A percentile compares a stretch with the other conserved stretches of the same genome.
These are phyloP conservation scores for Candida anglica DNA, from an alignment of 805 yeast species.

Conservation along the genomic window DNA sequence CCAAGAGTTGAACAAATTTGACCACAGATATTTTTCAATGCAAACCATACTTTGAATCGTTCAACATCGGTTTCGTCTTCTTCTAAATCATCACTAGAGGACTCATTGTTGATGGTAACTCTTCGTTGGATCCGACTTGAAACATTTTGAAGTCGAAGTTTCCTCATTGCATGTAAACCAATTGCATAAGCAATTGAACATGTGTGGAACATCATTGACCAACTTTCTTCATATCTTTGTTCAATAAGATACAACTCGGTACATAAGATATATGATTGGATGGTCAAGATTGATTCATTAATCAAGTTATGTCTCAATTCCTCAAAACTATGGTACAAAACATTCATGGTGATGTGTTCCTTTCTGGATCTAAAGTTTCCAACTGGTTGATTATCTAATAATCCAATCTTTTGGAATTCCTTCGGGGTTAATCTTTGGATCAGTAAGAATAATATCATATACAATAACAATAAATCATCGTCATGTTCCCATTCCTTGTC, in stretches of 20 bases:
- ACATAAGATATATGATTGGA: constrained; percentile 47
- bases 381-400: constrained; percentile 12
- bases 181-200: constrained; percentile 49
- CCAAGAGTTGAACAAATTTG: constrained; percentile 50
- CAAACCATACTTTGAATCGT: constrained; percentile 48
- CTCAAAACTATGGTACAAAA: constrained; percentile 38
- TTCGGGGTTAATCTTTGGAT: constrained; percentile 32
- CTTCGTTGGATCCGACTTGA: background rate
- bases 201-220: constrained; percentile 48
- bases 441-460: constrained; percentile 42
- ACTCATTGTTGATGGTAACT: constrained; percentile 2
- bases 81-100: constrained; percentile 13
- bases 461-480: constrained; percentile 44
- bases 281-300: constrained; percentile 44
- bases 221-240: constrained; percentile 47
- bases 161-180: constrained; percentile 46
- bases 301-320: constrained; percentile 44
- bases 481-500: constrained; percentile 43
- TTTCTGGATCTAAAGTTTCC: constrained; percentile 16
- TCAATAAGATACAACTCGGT: constrained; percentile 48
- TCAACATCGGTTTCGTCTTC: constrained; percentile 29
- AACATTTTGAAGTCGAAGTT: constrained; percentile 13
- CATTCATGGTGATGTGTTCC: constrained; percentile 13
- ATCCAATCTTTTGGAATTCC: constrained; percentile 12
- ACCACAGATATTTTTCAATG: constrained; percentile 44